These are phyloP conservation scores for Cyberlindnera xishuangbannaensis DNA, from an alignment of 805 yeast species.

Conservation along the genomic window DNA sequence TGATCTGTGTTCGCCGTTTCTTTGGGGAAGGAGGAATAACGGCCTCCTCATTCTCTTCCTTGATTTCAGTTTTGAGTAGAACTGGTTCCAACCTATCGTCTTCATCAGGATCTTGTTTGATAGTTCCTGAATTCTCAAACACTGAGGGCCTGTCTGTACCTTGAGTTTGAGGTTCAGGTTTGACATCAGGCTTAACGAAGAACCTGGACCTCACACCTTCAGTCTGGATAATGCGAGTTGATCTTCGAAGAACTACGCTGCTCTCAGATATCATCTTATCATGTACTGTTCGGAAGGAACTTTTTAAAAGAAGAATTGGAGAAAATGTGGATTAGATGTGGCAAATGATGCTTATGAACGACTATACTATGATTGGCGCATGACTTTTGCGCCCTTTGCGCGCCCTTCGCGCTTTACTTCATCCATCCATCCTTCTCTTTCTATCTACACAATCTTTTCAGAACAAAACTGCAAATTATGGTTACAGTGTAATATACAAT, in stretches of 20 bases:
- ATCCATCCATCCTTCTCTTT: no score
- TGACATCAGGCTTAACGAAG: constrained; percentile 1
- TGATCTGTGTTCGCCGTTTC: constrained; percentile 3
- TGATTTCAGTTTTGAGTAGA: constrained; percentile 5
- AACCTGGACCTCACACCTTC: constrained; percentile 3
- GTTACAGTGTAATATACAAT: no score
- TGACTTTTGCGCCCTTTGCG: no score
- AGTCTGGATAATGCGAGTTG: constrained; percentile 1
- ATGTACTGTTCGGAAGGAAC: not conserved
- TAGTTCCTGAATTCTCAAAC: no score
- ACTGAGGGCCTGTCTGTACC: not conserved
- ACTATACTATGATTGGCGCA: no score
- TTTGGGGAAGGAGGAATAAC: constrained; percentile 6
- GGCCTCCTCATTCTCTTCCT: constrained; percentile 4
- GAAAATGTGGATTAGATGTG: not conserved
- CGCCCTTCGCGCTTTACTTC: no score
- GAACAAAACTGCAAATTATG: no score
- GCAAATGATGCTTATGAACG: no score
- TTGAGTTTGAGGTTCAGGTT: constrained; percentile 1
- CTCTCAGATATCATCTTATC: not conserved
- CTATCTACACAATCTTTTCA: no score
- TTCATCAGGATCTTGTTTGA: not conserved
- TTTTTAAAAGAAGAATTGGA: not conserved
- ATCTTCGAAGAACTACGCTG: constrained; percentile 3
- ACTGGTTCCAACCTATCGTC: not conserved